Evolutionary conservation across 306 rosid genomes (phyloP), one percentile per base, ranked within the genome.

Genomic region (Acacia acuminata): DNA sequence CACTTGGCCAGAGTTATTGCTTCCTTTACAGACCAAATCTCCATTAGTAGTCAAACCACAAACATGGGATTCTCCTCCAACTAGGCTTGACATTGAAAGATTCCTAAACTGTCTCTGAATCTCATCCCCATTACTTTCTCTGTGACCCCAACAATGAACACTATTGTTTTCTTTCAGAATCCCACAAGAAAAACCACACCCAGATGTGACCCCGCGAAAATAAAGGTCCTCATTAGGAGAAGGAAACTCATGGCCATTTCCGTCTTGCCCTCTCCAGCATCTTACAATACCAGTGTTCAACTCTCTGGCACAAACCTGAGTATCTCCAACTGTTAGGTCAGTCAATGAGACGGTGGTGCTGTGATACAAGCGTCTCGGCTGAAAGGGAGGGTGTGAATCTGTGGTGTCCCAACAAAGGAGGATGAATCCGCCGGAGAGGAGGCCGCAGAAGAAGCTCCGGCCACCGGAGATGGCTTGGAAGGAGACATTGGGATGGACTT

Each of bases 371-470:
- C 91, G 77, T 63, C 72, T 88, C 0, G 85, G 80, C n/a, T 10
- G 20, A 5, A 80, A 50, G 4, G 24, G 66, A n/a, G 20, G 19
- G 1, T 17, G 22, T 53, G 36, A 44, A 3, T 27, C 36, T 11
- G 7, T 20, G 2, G 88, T 85, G 44, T 88, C 82, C 91, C 91
- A 88, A 38, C 91, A 88, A 51, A 27, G 82, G 53, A 88, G 87
- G 78, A 84, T 88, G 66, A 30, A 24, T 0, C 88, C 91, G 3
- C 83, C 81, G 7, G 84, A 61, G 30, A 79, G 78, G 78, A 88
- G 88, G 42, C 88, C 91, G 60, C 91, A 88, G 77, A 88, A 83
- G 88, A 88, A 85, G 65, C 58, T 85, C 82, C 61, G 85, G 75
- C 91, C 91, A 38, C 91, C 91, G 61, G 91, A 88, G 69, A 88